These are phyloP conservation scores for Kalanchoe fedtschenkoi DNA, from an alignment of 164 flowering plant species.

Conservation along the genomic window DNA sequence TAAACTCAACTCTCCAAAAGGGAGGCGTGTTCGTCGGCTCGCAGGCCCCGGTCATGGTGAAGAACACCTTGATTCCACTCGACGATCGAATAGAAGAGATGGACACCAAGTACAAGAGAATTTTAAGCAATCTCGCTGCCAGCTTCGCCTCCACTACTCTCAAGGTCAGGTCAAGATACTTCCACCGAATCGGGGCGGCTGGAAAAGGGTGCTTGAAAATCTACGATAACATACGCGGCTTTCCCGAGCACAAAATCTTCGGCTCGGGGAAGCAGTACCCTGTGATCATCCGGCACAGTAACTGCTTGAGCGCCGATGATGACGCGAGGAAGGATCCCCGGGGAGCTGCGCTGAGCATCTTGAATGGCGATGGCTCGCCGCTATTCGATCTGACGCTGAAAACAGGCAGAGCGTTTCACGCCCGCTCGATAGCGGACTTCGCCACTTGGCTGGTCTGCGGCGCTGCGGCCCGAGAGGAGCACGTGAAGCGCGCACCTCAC, in stretches of 20 bases:
- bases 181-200: slow-evolving; percentile 63
- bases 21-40: slow-evolving; percentile 70
- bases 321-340: slow-evolving; percentile 78
- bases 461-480: slow-evolving; percentile 56
- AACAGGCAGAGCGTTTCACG: slow-evolving; percentile 75
- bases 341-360: slow-evolving; percentile 61
- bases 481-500: slow-evolving; percentile 49
- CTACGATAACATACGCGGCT: slow-evolving; percentile 41
- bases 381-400: slow-evolving; percentile 60
- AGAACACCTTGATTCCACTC: slow-evolving; percentile 45
- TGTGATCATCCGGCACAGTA: slow-evolving; percentile 55
- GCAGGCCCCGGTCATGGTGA: slow-evolving; percentile 51
- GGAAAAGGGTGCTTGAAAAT: slow-evolving; percentile 50
- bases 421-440: slow-evolving; percentile 55
- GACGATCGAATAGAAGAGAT: slow-evolving; percentile 71
- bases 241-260: slow-evolving; percentile 53
- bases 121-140: slow-evolving; percentile 60
- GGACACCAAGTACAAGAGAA: slow-evolving; percentile 54
- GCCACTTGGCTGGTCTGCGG: slow-evolving; percentile 76
- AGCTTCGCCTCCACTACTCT: slow-evolving; percentile 60
- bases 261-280: slow-evolving; percentile 42
- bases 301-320: slow-evolving; percentile 68
- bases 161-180: slow-evolving; percentile 62
- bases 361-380: slow-evolving; percentile 18
- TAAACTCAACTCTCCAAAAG: slow-evolving; percentile 42